Evolutionary conservation across 371 early-diverging fungal genomes (phyloP), one percentile per base, ranked within the genome.

Genomic region (Rhizomucor pusillus): DNA sequence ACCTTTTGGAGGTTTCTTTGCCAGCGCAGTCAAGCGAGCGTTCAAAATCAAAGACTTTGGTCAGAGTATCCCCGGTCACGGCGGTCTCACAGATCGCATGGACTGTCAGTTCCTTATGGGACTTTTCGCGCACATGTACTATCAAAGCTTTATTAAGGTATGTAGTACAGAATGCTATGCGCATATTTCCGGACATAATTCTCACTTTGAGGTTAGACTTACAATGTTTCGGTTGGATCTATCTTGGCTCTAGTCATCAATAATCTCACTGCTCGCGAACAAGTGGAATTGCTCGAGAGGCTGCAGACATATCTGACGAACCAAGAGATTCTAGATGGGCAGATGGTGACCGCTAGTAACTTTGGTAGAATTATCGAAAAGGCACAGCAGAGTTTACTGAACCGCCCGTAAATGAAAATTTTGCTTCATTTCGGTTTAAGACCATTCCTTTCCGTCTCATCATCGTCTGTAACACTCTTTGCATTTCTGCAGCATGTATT

Each of bases 1-100:
- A 34, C 99, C 99, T 11, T 98, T 99, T 78, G 98, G 98, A 40
- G 99, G 99, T 4, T 99, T 99, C 83, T 96, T 99, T 79, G 99
- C 99, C 12, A 93, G 94, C 64, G 99, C 94, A 3, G 89, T 94
- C 41, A 99, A 99, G 75, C 84, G 99, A 35, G 97, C 98, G 0
- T 98, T 97, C 78, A 93, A 97, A 54, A 89, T 98, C 66, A 99
- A 99, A 65, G 99, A 99, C 70, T 99, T 99, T 71, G 95, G 97
- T n/a, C 87, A 94, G 54, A 88, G 89, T 40, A 99, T 99, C 63
- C 99, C 99, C 5, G 98, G 97, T 22, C 97, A 98, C 62, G 99
- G 99, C 54, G 99, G 99, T 13, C 76, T 99, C 50, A 95, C 98
- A 0, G 99, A 99, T 73, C 88, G 99, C 35, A 93, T 99, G 86